These are phyloP conservation scores for Rachicladosporium sp. DNA, from an alignment of 2,329 filamentous ascomycete genomes.

Conservation along the genomic window DNA sequence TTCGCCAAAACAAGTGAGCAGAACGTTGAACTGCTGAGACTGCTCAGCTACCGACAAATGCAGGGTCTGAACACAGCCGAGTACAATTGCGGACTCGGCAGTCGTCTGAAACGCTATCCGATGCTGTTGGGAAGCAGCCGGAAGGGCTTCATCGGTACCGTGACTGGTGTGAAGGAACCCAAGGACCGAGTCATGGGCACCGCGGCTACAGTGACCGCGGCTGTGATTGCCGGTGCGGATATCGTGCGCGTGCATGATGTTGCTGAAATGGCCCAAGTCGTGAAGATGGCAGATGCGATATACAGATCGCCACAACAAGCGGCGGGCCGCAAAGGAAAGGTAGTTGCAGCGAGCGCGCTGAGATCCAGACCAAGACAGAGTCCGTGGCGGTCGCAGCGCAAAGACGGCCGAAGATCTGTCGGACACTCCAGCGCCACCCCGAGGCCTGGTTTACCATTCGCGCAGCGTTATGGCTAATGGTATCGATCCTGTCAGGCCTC, in stretches of 20 bases:
- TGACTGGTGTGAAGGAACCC: constrained; percentile 64
- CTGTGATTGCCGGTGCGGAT: constrained; percentile 77
- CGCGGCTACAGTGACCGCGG: constrained; percentile 74
- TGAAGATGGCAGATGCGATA: constrained; percentile 84
- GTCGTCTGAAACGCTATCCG: constrained; percentile 54
- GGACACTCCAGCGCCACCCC: neutral
- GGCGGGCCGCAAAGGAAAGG: too few species aligned
- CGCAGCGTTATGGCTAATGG: neutral
- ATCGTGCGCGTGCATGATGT: constrained; percentile 89
- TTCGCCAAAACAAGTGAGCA: constrained; percentile 78
- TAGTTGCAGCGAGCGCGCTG: too few species aligned
- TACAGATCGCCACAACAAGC: constrained; percentile 8
- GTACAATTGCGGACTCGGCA: neutral
- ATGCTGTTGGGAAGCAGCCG: constrained; percentile 85
- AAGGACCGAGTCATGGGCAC: constrained; percentile 71
- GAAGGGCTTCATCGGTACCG: constrained; percentile 74
- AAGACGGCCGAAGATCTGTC: too few species aligned
- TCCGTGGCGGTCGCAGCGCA: too few species aligned
- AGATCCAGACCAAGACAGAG: too few species aligned
- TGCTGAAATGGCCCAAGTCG: constrained; percentile 70
- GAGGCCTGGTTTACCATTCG: neutral
- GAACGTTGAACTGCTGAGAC: constrained; percentile 67
- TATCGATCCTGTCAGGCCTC: neutral
- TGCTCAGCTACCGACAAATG: constrained; percentile 12
- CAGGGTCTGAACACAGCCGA: constrained; percentile 36